Base-by-base conservation (phyloP, 345 rosid genomes). In the Turnera subulata region DNA sequence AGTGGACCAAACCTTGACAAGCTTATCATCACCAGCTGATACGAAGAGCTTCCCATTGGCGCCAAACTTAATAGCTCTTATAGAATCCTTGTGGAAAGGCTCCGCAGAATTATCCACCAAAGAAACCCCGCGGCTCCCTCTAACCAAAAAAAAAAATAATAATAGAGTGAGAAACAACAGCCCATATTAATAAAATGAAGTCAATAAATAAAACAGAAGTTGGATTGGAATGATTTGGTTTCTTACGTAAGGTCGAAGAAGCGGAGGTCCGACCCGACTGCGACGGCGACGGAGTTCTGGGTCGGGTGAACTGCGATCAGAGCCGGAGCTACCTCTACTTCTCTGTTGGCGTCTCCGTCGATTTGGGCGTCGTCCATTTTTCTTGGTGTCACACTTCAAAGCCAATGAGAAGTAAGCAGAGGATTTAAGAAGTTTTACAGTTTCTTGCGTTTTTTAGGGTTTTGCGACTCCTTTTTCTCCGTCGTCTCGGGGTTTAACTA, bases 21-120 rank as follows among this genome's bases (percentile, higher is more conserved):
- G 77, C 58, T 90, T 94, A 70, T 90, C 96, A 71, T 94, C 95
- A 6, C 97, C 97, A 3, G 95, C 91, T 53, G 99, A 90, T 16
- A 80, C 86, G 46, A 94, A 77, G 21, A 88, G 82, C 78, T 80
- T 82, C 59, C 97, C 95, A 20, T 66, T 73, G 46, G 79, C 73
- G 49, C 89, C 73, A 40, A 78, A 90, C 11, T 79, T 78, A 66
- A 94, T 82, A 65, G 89, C 92, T 76, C 97, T 81, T 45, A 90
- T 81, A 39, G 97, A 90, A 55, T 85, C 96, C 29, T 77, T 78
- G 53, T 71, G 96, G 14, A 59, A 72, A 59, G 86, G 61, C 37
- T 63, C 79, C 3, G 50, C 75, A 43, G 87, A 80, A 37, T 84
- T 85, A 79, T 85, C 97, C 70, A 67, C 73, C 80, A 88, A 67